Evolutionary conservation across 2,329 filamentous ascomycete species (phyloP), one percentile per base, ranked within the genome.

Genomic region (Magnaporthiopsis poae): DNA sequence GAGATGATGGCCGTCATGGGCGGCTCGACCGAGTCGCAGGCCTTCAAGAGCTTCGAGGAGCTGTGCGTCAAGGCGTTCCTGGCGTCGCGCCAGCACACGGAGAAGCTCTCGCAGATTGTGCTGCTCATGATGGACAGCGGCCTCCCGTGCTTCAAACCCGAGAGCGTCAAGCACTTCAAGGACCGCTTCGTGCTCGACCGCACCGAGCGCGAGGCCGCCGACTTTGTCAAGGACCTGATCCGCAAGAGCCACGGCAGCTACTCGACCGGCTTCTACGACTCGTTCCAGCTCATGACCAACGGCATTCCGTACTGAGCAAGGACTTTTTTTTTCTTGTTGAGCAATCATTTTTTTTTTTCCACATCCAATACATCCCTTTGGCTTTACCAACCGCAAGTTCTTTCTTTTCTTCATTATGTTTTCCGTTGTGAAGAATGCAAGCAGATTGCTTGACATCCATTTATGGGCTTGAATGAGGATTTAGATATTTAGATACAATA

Each of bases 1-100:
- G 95, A 99, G 76, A 99, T 99, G 96, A 85, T 99, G 68, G 91
- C 93, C n/a, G 95, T 99, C 72, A 98, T 99, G 94, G 94, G 95
- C 65, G 93, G 93, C 68, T 88, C 84, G 66, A 89, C 87, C 3
- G 88, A 90, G 60, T 90, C 93, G 65, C 94, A 98, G 77, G 83
- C 92, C 18, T 99, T 96, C 82, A 89, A 89, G 70, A 95, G 91
- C 86, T 99, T 99, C 73, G 95, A 99, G 78, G 94, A 97, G 75
- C 85, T 99, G 59, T 96, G 92, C 73, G 85, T 99, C 75, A 99
- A 99, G 80, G 89, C 93, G 1, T 99, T 97, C 83, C 81, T 99
- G 60, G 94, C 93, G 5, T 88, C 88, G 59, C 84, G 95, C 13
- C 92, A 90, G 70, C 91, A 98, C 76, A 89, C 89, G 69, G 90